Base-by-base conservation (phyloP, 169 alveolate genomes). In the Plasmodium vivax region DNA sequence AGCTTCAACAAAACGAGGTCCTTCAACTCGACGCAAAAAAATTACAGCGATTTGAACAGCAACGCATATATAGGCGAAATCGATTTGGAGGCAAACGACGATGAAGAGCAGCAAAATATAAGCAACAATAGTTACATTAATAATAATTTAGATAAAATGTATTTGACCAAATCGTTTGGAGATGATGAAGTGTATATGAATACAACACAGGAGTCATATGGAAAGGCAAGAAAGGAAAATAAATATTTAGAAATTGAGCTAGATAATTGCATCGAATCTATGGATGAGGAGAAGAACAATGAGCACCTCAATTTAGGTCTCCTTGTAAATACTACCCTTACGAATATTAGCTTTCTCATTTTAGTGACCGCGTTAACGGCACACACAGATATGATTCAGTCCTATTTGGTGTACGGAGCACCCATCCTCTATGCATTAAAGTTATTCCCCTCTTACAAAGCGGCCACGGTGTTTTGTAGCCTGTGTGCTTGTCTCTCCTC, bases 401-500 rank as follows among this genome's bases (percentile, higher is more conserved):
- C 87, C 4, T 79, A 77, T 32, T 79, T 87, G 23, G 93, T 87
- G 1, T 87, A 87, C 23, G 93, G 93, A 5, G 82, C 93, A 36
- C 79, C 88, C 3, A 77, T 87, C 23, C 68, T 87, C 6, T 87
- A 87, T 87, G 85, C 82, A 5, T 56, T 75, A 38, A 56, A 79
- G 27, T 23, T 87, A 0, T 87, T 51, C 47, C 93, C 93, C 1
- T 75, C 93, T 9, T 87, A 87, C 45, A 87, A 87, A 87, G 10
- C 81, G 3, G 85, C 93, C n/a, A 79, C 85, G 2, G 62, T 87
- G 6, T 41, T 47, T 7, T 87, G 93, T 32, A 87, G 93, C 77
- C 43, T 87, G 10, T 47, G 82, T n/a, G 93, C 93, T 5, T 87
- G 93, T 38, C 10, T 87, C 30, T 87, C 93, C 6, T 77, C 93